These are phyloP conservation scores for Heteromeles arbutifolia DNA, from an alignment of 306 rosid genomes.

Conservation along the genomic window DNA sequence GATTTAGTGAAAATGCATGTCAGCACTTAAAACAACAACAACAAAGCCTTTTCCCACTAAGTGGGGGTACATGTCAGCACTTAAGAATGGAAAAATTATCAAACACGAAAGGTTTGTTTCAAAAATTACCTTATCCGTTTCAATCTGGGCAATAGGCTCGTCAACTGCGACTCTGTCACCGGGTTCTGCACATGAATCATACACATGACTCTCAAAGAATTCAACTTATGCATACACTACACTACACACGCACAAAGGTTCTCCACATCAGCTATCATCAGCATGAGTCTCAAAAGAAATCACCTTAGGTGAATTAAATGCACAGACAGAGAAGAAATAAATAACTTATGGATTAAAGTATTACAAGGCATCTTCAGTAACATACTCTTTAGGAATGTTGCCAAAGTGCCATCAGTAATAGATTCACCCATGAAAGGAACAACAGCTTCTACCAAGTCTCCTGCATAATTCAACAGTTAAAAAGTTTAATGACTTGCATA, in stretches of 20 bases:
- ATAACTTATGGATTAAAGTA: not conserved
- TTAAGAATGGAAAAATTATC: not conserved
- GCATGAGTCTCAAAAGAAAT: not conserved
- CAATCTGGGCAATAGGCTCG: conserved; percentile 60
- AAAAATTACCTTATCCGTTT: conserved; percentile 48
- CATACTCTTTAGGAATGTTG: conserved; percentile 54
- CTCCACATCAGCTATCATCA: not conserved
- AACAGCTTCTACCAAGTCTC: conserved; percentile 50
- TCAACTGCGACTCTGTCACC: conserved; percentile 52
- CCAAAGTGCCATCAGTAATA: conserved; percentile 53
- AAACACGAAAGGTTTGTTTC: not conserved
- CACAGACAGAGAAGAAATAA: not conserved
- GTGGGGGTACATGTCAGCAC: not conserved
- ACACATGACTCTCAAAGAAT: conserved; percentile 17
- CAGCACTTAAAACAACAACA: not conserved
- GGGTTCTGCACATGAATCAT: conserved; percentile 35
- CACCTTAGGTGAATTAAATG: not conserved
- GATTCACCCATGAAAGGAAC: conserved; percentile 72
- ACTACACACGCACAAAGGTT: not conserved
- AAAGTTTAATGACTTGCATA: not conserved
- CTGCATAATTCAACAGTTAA: conserved; percentile 21
- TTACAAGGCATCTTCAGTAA: conserved; percentile 2
- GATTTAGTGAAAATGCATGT: not conserved
- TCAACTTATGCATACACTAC: not conserved
- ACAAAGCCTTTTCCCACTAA: too few relatives aligned